Base-by-base conservation (phyloP, 805 yeast genomes). In the Candida maris region DNA sequence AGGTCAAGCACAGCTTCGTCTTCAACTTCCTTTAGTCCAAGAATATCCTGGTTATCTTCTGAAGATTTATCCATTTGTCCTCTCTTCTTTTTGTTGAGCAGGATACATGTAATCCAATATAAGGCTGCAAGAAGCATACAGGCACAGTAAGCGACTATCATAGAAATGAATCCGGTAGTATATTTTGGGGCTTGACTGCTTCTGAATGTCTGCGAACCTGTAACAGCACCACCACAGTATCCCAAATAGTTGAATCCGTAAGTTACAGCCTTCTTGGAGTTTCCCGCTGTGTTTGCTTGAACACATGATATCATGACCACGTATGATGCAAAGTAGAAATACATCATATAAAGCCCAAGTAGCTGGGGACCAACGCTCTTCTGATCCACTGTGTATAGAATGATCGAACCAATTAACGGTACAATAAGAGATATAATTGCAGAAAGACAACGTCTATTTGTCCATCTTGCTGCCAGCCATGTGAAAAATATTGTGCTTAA, bases 161-260 rank as follows among this genome's bases (percentile, higher is more conserved):
- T 40, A 4, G 47, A 38, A 12, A 27, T 32, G 20, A 34, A 40
- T 12, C 39, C 71, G 2, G 67, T 62, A 12, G 52, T 41, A 45
- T 63, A 71, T 38, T 68, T 55, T 32, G 81, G 80, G 6, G 68
- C 63, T 44, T 69, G 70, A n/a, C 47, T 52, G 6, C 49, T 57
- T 45, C 65, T 62, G 74, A 78, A 75, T 16, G 74, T 44, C 49
- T 74, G 80, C 4, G 81, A 79, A 5, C 75, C 69, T 19, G 73
- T 67, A 15, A 74, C 62, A 42, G 74, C 74, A 19, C 73, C 62
- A 27, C 74, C 51, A 41, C 71, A 63, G 37, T 67, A 74, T 12
- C 67, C 65, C 19, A 65, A 59, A 21, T 38, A 42, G 37, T 42
- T 39, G 32, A 38, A 30, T 3, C 43, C 71, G 71, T 63, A 19